Base-by-base conservation (phyloP, 176 grass and related monocot species). In the Eremochloa ophiuroides region DNA sequence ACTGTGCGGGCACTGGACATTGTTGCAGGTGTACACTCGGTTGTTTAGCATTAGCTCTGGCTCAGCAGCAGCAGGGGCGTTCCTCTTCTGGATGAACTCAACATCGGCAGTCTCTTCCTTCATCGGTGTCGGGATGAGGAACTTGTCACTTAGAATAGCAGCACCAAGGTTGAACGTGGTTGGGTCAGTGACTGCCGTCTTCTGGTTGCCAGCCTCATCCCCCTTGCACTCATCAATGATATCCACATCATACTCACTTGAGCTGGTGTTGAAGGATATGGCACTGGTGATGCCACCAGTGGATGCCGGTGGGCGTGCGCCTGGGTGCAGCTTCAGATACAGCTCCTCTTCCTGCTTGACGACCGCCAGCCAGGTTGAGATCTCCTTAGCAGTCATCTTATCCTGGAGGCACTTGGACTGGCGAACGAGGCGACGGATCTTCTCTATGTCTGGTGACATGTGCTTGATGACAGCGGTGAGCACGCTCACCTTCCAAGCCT, bases 351-450 rank as follows among this genome's bases (percentile, higher is more conserved):
- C 96, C 79, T 99, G 96, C 83, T 95, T 99, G 38, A 99, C 61
- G 8, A 99, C 96, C 0, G 93, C 88, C 73, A 99, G 80, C 96
- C 96, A 99, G 13, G 93, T 99, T 35, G 93, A 72, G 55, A 90
- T 99, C 90, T 99, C 96, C 84, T 99, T 99, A 41, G 96, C 96
- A 0, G 96, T 99, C 96, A 99, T 99, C 87, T 99, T 99, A 82
- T 99, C 96, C 63, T 99, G 96, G 63, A 99, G 91, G 76, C 96
- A 99, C 73, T 99, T 99, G 71, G 93, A 95, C 84, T 95, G 93
- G 35, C 96, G 82, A 27, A 95, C 96, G 0, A 99, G 87, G 11
- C 96, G 73, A 7, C 96, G 92, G 58, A 99, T 95, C 88, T 99
- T 99, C 76, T 99, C 96, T 10, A 99, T 93, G 78, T 99, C 93